Evolutionary conservation across 345 rosid species (phyloP).

Genomic region (Gossypium bickii): DNA sequence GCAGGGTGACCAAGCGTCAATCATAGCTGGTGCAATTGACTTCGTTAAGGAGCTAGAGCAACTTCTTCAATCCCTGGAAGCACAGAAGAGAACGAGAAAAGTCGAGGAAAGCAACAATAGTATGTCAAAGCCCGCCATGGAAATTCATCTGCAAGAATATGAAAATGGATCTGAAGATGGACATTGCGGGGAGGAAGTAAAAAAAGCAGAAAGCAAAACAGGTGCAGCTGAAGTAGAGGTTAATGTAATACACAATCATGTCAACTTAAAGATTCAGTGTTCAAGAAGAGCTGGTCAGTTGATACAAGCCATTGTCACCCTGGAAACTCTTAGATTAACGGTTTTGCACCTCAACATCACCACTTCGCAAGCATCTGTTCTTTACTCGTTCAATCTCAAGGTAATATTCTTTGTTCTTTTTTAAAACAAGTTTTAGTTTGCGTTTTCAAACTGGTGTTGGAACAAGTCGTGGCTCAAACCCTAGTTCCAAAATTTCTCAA

Average conservation of each 20-base stretch:
- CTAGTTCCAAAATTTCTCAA: not conserved
- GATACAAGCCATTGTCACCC: slow-evolving; percentile 47
- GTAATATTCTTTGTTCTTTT: slow-evolving; percentile 22
- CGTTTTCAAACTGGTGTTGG: not conserved
- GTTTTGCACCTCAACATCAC: slow-evolving; percentile 68
- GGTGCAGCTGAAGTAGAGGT: slow-evolving; percentile 44
- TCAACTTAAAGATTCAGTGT: slow-evolving; percentile 53
- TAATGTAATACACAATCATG: slow-evolving; percentile 48
- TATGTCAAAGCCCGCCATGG: not conserved
- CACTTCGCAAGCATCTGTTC: slow-evolving; percentile 35
- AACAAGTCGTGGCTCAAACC: not conserved
- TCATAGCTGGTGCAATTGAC: slow-evolving; percentile 84
- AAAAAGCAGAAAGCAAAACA: slow-evolving; percentile 22
- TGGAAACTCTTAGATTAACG: slow-evolving; percentile 54
- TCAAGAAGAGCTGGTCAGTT: slow-evolving; percentile 48
- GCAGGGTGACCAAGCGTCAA: slow-evolving; percentile 83
- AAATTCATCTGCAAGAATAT: slow-evolving; percentile 21
- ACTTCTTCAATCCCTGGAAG: slow-evolving; percentile 55
- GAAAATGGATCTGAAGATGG: not conserved
- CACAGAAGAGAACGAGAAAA: slow-evolving; percentile 37
- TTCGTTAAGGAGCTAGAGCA: slow-evolving; percentile 76
- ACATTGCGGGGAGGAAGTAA: slow-evolving; percentile 12
- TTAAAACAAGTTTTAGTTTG: not conserved
- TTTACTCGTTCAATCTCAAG: slow-evolving; percentile 76
- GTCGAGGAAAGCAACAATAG: slow-evolving; percentile 22